These are phyloP conservation scores for Podila minutissima DNA, from an alignment of 192 early-diverging fungal species.

Conservation along the genomic window DNA sequence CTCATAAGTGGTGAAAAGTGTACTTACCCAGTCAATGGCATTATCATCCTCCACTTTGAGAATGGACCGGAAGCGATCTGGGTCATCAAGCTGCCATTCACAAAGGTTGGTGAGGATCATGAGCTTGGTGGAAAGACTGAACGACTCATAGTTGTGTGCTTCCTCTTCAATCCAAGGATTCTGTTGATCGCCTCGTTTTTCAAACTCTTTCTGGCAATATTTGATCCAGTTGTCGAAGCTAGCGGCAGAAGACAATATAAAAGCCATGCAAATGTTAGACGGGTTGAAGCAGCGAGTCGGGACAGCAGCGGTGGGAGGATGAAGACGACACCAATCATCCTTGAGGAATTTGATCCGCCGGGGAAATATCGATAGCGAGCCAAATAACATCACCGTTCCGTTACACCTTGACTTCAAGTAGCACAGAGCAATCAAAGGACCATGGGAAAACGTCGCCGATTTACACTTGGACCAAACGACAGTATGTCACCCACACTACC, in stretches of 20 bases:
- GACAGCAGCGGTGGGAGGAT: too few relatives aligned
- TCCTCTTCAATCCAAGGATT: constrained; percentile 61
- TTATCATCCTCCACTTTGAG: constrained; percentile 65
- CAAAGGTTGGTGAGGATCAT: constrained; percentile 44
- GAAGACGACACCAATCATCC: too few relatives aligned
- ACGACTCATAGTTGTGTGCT: constrained; percentile 10
- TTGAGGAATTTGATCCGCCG: too few relatives aligned
- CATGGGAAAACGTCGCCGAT: too few relatives aligned
- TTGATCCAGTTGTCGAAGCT: constrained; percentile 50
- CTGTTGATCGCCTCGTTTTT: constrained; percentile 52
- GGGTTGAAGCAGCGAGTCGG: too few relatives aligned
- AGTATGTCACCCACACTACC: too few relatives aligned
- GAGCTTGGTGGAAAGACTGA: constrained; percentile 20
- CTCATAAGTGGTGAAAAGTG: background rate
- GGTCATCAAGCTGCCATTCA: constrained; percentile 77
- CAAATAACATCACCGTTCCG: too few relatives aligned
- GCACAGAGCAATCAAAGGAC: too few relatives aligned
- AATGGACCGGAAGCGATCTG: constrained; percentile 68
- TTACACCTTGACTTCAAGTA: too few relatives aligned
- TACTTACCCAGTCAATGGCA: constrained; percentile 67
- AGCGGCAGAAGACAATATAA: background rate
- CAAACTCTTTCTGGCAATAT: constrained; percentile 53
- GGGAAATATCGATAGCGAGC: too few relatives aligned
- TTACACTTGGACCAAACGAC: too few relatives aligned
- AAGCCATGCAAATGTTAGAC: too few relatives aligned